These are phyloP conservation scores for Kwoniella sp. DNA, from an alignment of 768 basidiomycete species.

Conservation along the genomic window DNA sequence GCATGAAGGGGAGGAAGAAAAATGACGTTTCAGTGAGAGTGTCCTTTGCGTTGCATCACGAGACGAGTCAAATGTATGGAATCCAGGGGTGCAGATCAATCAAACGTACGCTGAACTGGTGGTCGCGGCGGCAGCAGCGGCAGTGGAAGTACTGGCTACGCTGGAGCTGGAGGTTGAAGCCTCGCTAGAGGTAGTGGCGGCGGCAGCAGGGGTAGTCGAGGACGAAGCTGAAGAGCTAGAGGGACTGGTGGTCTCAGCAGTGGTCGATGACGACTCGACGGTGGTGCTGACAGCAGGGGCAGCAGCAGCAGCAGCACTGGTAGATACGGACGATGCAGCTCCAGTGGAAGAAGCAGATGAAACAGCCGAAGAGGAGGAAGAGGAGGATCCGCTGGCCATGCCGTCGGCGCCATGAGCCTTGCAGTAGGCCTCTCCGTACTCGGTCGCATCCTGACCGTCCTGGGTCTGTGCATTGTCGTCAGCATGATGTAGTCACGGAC, in stretches of 20 bases:
- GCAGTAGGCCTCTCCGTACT: constrained; percentile 18
- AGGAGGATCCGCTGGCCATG: background rate
- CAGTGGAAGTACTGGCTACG: background rate
- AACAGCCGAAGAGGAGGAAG: background rate
- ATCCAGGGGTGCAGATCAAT: background rate
- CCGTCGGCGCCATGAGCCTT: constrained; percentile 4
- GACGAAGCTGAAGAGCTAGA: background rate
- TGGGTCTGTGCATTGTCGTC: constrained; percentile 7
- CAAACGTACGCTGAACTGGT: background rate
- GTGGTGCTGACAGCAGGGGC: background rate
- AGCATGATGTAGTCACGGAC: background rate
- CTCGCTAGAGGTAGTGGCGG: background rate
- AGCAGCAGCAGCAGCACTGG: constrained; percentile 2
- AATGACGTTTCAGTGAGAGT: background rate
- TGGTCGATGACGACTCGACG: constrained; percentile 1
- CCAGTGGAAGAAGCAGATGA: background rate
- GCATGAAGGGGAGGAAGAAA: background rate
- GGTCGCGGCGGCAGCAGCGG: background rate
- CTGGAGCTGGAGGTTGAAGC: background rate
- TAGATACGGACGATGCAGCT: constrained; percentile 3
- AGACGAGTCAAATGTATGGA: background rate
- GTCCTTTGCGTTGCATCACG: background rate
- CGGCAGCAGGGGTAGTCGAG: background rate
- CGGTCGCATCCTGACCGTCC: constrained; percentile 4
- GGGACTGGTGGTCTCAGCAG: background rate